Base-by-base conservation (phyloP, 495 filamentous ascomycete genomes). In the Penicillium malachiteum region DNA sequence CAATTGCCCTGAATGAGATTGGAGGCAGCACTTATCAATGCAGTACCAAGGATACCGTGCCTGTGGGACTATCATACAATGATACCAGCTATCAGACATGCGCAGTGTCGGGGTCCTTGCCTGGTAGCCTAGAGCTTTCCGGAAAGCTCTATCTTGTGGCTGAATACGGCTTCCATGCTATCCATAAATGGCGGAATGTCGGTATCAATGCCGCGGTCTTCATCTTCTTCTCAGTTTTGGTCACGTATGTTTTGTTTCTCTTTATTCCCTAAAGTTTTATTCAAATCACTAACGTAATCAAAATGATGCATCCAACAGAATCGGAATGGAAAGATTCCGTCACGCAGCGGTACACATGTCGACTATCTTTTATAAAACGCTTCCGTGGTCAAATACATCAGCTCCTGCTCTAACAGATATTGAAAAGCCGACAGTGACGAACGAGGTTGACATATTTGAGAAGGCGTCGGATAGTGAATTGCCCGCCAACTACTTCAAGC, bases 121-220 rank as follows among this genome's bases (percentile, higher is more conserved):
- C 75, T 5, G 82, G 79, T n/a, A 61, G 63, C 6, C 56, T 63
- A 3, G 17, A 58, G 16, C 75, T 85, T 5, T 60, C 49, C 41
- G 77, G 81, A n/a, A 68, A 57, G 26, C 59, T 65, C 12, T 83
- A 78, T 57, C 71, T 81, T 35, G 41, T 71, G 26, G 59, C 65
- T 5, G 72, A 76, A 14, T 85, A 75, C 50, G 60, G 52, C 0
- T 85, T 84, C 48, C 62, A 65, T 1, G 63, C 73, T n/a, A 58
- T 59, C 2, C 74, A 86, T 49, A 62, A 84, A 0, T 86, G 83
- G 83, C 64, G 81, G 13, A 84, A 85, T 50, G 65, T 83, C 39
- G 83, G 81, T 0, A 76, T 87, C 56, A 48, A 48, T 16, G 31
- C 14, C n/a, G 44, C 44, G 0, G 33, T 48, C 26, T 48, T 50